phyloP scores from a whole-genome alignment of 768 basidiomycete genomes.

The Trametes punicea region DNA sequence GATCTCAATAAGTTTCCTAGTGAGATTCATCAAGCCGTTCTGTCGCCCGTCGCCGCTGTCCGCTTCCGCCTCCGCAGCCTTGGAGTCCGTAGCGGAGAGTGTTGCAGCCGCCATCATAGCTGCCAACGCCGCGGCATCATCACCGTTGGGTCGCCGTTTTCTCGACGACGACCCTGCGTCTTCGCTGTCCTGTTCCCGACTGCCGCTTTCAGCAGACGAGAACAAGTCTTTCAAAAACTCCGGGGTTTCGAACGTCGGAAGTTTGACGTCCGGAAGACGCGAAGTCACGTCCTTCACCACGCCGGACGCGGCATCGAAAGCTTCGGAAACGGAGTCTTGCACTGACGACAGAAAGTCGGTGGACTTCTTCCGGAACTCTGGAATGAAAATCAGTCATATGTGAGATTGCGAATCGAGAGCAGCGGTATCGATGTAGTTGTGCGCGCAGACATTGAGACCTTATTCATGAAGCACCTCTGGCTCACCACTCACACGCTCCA shows the following conservation, averaged over 20 bases:
- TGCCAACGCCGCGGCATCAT: constrained; percentile 64
- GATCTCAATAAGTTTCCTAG: constrained; percentile 94
- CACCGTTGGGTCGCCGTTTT: constrained; percentile 46
- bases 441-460: too few species aligned
- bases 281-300: constrained; percentile 42
- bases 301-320: constrained; percentile 72
- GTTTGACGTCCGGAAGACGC: constrained; percentile 17
- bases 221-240: constrained; percentile 71
- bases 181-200: constrained; percentile 27
- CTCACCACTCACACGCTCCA: too few species aligned
- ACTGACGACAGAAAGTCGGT: constrained; percentile 61
- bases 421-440: too few species aligned
- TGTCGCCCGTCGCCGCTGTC: constrained; percentile 49
- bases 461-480: too few species aligned
- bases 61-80: constrained; percentile 29
- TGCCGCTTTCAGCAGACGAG: constrained; percentile 25
- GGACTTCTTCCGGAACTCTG: constrained; percentile 72
- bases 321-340: constrained; percentile 65
- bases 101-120: constrained; percentile 75
- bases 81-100: constrained; percentile 69
- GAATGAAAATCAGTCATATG: neutral
- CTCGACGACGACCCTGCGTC: constrained; percentile 35
- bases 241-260: constrained; percentile 49
- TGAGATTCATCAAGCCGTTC: constrained; percentile 91
- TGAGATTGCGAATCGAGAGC: neutral